Conservation (phyloP, 108 stramenopile genomes). For the Nannochloropsis gaditana region DNA sequence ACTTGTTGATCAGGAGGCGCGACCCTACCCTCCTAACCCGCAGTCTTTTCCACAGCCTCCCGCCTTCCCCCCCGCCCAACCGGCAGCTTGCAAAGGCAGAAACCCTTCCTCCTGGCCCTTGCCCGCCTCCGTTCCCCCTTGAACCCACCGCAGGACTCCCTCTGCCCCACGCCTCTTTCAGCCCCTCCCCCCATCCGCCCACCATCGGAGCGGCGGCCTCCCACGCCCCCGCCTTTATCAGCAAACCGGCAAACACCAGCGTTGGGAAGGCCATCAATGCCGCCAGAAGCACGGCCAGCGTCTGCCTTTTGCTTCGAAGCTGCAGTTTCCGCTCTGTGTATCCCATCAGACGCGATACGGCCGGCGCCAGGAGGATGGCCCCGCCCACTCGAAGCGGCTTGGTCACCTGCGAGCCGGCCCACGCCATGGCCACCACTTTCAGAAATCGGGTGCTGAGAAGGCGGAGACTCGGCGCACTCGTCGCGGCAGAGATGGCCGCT, state of each 20-base stretch:
- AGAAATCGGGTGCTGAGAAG: not conserved
- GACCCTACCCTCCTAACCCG: too few species aligned
- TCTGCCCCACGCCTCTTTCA: too few species aligned
- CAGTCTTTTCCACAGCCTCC: too few species aligned
- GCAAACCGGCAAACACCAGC: constrained; percentile 2
- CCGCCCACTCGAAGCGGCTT: constrained; percentile 33
- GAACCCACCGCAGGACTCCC: too few species aligned
- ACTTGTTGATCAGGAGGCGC: too few species aligned
- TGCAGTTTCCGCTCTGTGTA: constrained; percentile 26
- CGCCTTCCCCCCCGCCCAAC: too few species aligned
- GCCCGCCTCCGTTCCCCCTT: too few species aligned
- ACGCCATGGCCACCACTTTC: constrained; percentile 33
- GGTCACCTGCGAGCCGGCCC: constrained; percentile 44
- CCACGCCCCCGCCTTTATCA: not conserved
- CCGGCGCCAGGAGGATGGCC: constrained; percentile 24
- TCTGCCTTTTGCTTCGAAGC: not conserved
- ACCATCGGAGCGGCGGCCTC: not conserved
- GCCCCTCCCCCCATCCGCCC: too few species aligned
- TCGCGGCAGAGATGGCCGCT: not conserved
- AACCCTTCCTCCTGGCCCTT: too few species aligned
- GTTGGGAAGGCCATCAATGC: constrained; percentile 11
- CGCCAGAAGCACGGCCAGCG: constrained; percentile 19
- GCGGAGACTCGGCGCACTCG: not conserved
- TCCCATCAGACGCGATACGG: constrained; percentile 18
- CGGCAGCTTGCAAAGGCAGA: too few species aligned